Conservation (phyloP, 2,329 filamentous ascomycete species). For the Fonsecaea multimorphosa region DNA sequence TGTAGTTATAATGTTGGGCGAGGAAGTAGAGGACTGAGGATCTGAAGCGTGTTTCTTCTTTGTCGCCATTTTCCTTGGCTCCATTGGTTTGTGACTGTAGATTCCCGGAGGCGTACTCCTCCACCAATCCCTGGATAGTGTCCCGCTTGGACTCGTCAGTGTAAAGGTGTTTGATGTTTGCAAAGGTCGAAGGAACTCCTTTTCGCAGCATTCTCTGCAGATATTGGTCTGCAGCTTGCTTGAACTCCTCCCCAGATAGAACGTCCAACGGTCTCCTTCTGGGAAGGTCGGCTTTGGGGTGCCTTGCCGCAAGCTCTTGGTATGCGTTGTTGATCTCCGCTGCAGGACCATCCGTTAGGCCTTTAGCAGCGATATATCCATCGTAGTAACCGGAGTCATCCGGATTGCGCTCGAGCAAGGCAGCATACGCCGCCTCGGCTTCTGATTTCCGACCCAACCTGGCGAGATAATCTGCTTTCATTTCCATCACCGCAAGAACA, state of each 20-base stretch:
- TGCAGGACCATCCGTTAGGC: conserved; percentile 65
- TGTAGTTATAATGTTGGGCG: conserved; percentile 95
- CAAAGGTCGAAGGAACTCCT: conserved; percentile 93
- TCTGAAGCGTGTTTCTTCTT: conserved; percentile 66
- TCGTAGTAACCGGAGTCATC: conserved; percentile 89
- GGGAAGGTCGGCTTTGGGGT: conserved; percentile 81
- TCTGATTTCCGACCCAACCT: conserved; percentile 78
- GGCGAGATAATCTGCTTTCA: conserved; percentile 81
- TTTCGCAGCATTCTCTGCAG: conserved; percentile 84
- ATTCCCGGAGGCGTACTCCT: conserved; percentile 73
- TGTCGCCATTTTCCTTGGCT: conserved; percentile 53
- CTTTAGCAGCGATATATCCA: conserved; percentile 72
- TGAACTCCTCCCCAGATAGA: conserved; percentile 80
- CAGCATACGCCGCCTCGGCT: conserved; percentile 79
- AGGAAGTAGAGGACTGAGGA: conserved; percentile 89
- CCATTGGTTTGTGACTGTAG: conserved; percentile 55
- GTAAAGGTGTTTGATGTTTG: conserved; percentile 94
- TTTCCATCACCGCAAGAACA: conserved; percentile 82
- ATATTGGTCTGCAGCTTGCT: conserved; percentile 76
- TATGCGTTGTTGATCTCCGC: conserved; percentile 76
- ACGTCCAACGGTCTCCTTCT: conserved; percentile 89
- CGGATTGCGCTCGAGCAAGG: conserved; percentile 81
- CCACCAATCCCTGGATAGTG: conserved; percentile 74
- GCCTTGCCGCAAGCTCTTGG: conserved; percentile 79
- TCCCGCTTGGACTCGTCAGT: conserved; percentile 76